Base-by-base conservation (phyloP, 2,329 filamentous ascomycete species). In the Elsinoe fawcettii region DNA sequence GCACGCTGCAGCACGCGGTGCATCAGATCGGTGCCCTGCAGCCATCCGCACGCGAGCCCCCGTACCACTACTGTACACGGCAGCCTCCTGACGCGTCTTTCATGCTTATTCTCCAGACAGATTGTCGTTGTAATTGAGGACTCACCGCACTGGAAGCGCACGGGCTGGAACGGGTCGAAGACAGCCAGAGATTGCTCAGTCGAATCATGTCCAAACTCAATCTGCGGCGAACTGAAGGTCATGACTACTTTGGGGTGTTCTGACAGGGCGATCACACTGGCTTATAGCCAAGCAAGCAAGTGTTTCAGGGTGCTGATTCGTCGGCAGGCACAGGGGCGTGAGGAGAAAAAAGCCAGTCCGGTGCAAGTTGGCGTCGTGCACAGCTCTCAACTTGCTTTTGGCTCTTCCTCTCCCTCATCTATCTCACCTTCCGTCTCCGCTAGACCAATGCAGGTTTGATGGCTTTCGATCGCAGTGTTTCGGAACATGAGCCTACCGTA, bases 281-380 rank as follows among this genome's bases (percentile, higher is more conserved):
- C 32, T 37, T 37, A 37, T 37, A 34, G 49, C 20, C 32, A 53
- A 34, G 49, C 32, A 53, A 34, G 49, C 12, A 36, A 36, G 49
- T 53, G 49, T 39, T 53, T 53, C 49, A 53, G 34, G 6, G 20
- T n/a, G 20, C 20, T 53, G 49, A 53, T 53, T 53, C 30, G 49
- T 25, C 49, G 20, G 20, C 30, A 46, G 49, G 30, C 11, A 14
- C 49, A 53, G 49, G 49, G 49, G 32, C 41, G 49, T 37, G 30
- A 53, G 16, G 49, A 37, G 30, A 22, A 37, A 53, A 5, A 5
- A 18, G 18, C 30, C 27, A 37, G 18, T 32, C 23, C 23, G 23
- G 23, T 37, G 32, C 30, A 37, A 18, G 32, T 36, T 25, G 23
- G 49, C 18, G 23, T 53, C 27, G 49, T 53, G 49, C 49, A 53